Base-by-base conservation (phyloP, 179 eudicot species). In the Beta lomatogona region DNA sequence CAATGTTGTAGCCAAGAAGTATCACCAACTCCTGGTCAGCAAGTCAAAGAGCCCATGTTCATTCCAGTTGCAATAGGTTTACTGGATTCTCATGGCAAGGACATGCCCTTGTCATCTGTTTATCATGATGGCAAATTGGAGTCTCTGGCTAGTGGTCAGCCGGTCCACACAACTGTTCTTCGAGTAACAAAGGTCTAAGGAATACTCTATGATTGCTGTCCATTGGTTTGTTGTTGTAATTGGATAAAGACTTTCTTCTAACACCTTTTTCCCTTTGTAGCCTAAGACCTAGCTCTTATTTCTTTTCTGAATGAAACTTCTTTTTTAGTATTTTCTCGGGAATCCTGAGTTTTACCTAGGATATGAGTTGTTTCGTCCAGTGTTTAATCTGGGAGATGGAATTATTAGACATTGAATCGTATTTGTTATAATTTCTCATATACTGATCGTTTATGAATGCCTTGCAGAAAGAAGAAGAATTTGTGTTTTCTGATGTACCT, bases 1-100 rank as follows among this genome's bases (percentile, higher is more conserved):
- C 28, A 57, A 54, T 76, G 22, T 36, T 82, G 77, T 81, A 88
- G 99, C 83, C 99, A 97, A 91, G 97, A 94, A 77, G 92, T 97
- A 73, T 97, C 98, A 11, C 83, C 93, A 50, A 97, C 99, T 76
- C 97, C 99, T 9, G 97, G 99, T 44, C 99, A 97, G 85, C 89
- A 88, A 0, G 79, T 79, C 28, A 97, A 97, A 86, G 97, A 97
- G 84, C 97, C 98, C 74, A 97, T 94, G 97, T 94, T 94, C 73
- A 94, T 97, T 79, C 99, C 99, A 77, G 92, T 94, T 66, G 90
- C 92, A 54, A 79, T 90, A 22, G 98, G 98, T 80, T 87, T 97
- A 55, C 90, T 97, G 52, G 92, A 88, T 81, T 90, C 99, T 50
- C 79, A 85, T 63, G 99, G 99, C 72, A 91, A 90, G 69, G 99